Evolutionary conservation across 2,329 filamentous ascomycete species (phyloP), one percentile per base, ranked within the genome.

Genomic region (Fusarium abutilonis): DNA sequence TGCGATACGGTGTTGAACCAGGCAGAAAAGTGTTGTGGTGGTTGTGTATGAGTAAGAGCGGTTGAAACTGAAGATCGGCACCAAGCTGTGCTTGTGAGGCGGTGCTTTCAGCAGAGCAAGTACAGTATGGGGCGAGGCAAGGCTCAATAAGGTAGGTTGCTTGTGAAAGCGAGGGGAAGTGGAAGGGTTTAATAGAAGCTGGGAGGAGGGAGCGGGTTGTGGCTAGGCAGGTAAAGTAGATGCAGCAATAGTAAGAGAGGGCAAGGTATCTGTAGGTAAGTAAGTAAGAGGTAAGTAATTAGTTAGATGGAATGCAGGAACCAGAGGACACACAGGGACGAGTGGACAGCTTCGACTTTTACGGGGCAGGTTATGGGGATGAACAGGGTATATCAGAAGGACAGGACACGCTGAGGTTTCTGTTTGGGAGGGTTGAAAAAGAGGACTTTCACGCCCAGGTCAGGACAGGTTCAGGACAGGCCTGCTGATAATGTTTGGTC

Each of bases 401-500:
- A 66, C 63, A 65, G 53, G 66, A 67, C 68, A 71, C 60, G 54
- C 61, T 60, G 57, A 51, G 63, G 53, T 56, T 42, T 59, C 42
- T 23, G 11, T 63, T 51, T 62, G 52, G 62, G 64, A 64, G 61
- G 68, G 64, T 49, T 62, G 63, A 64, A 60, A 56, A 62, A 57
- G 63, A 63, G 46, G 68, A 48, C 57, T 55, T 55, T 60, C 48
- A 60, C 19, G 48, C 39, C 42, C n/a, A 54, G 47, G 56, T 60
- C 55, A 60, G 56, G 21, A 42, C 55, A 54, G 42, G 41, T 19
- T 32, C 31, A 57, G 65, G 65, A 68, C 69, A 72, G 70, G 70
- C 75, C 77, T 78, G 76, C 76, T 78, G 76, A 78, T 77, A 70
- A 71, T 56, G 66, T 65, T 54, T 52, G 49, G 50, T 66, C 54